These are phyloP conservation scores for Chaetomium sp. DNA, from an alignment of 2,329 filamentous ascomycete species.

Conservation along the genomic window DNA sequence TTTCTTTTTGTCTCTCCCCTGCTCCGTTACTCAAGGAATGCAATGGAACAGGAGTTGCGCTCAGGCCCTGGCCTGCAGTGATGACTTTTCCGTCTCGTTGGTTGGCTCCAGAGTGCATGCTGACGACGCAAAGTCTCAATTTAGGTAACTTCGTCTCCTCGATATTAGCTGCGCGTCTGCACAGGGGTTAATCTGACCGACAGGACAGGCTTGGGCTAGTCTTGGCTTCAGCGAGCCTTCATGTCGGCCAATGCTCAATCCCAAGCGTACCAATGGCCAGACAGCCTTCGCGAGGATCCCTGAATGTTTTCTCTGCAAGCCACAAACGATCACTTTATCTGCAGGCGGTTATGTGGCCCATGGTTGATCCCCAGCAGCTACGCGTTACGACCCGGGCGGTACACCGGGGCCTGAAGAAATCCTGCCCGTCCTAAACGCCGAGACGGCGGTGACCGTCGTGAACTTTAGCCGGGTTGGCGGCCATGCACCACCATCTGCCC, in stretches of 20 bases:
- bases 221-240: background rate
- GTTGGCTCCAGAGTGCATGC: background rate
- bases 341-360: background rate
- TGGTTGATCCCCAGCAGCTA: background rate
- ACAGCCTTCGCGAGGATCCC: background rate
- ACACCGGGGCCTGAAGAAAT: background rate
- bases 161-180: background rate
- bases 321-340: background rate
- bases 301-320: background rate
- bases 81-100: background rate
- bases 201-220: background rate
- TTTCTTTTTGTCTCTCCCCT: background rate
- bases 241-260: too few relatives aligned
- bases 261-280: background rate
- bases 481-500: background rate
- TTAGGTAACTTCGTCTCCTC: background rate
- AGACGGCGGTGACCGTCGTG: background rate
- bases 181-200: background rate
- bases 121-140: background rate
- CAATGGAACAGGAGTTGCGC: background rate
- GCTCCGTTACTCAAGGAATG: background rate
- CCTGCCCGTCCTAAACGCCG: background rate
- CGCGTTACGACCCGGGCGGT: background rate
- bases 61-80: background rate
- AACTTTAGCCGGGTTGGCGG: slow-evolving; percentile 3